Conservation (phyloP, 768 basidiomycete species). For the Rhizopogon sp. region DNA sequence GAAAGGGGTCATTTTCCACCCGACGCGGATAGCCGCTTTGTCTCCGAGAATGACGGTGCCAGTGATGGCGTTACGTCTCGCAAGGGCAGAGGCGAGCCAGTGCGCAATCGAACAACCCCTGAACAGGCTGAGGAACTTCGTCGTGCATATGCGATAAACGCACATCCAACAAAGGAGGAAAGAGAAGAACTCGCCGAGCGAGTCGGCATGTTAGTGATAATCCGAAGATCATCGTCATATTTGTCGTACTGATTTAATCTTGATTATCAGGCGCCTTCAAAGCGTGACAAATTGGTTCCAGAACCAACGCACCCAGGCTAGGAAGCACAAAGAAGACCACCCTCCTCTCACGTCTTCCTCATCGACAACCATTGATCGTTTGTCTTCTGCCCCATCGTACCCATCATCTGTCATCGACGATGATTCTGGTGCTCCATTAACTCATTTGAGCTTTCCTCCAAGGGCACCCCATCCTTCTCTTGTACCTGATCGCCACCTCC, state of each 20-base stretch:
- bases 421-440: slow-evolving; percentile 5
- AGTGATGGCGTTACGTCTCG: slow-evolving; percentile 20
- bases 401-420: slow-evolving; percentile 1
- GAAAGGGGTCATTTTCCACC: slow-evolving; percentile 47
- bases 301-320: slow-evolving; percentile 75
- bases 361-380: slow-evolving; percentile 20
- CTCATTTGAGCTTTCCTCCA: slow-evolving; percentile 15
- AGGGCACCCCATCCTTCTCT: slow-evolving; percentile 28
- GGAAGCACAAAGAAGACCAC: slow-evolving; percentile 60
- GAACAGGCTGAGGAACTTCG: slow-evolving; percentile 68
- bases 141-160: slow-evolving; percentile 56
- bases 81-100: slow-evolving; percentile 23
- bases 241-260: slow-evolving; percentile 16
- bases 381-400: neutral
- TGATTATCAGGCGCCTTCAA: slow-evolving; percentile 58
- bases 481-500: slow-evolving; percentile 16
- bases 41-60: slow-evolving; percentile 43
- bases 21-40: slow-evolving; percentile 46
- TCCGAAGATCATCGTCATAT: slow-evolving; percentile 4
- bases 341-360: slow-evolving; percentile 16
- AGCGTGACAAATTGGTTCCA: slow-evolving; percentile 87
- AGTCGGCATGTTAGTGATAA: slow-evolving; percentile 67
- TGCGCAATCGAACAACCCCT: slow-evolving; percentile 56
- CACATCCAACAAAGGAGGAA: slow-evolving; percentile 66
- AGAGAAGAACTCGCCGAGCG: slow-evolving; percentile 58